Conservation (phyloP, 2,329 filamentous ascomycete species). For the Colletotrichum truncatum region DNA sequence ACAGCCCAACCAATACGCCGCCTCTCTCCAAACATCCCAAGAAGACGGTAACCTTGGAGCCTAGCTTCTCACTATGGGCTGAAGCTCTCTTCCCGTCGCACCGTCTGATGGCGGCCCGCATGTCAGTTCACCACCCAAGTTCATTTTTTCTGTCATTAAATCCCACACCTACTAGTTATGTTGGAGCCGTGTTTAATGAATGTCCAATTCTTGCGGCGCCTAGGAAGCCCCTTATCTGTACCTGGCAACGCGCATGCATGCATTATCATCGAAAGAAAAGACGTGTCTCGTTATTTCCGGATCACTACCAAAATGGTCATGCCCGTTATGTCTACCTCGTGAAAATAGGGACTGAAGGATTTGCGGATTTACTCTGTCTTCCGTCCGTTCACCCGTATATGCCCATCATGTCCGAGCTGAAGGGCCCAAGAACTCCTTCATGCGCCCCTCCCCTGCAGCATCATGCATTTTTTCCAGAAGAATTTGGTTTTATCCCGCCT, state of each 20-base stretch:
- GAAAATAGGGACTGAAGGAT: slow-evolving; percentile 1
- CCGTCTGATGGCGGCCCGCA: slow-evolving; percentile 12
- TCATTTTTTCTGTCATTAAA: background rate
- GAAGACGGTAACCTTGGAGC: background rate
- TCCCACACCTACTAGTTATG: too few species aligned
- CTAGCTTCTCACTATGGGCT: background rate
- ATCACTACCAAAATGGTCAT: background rate
- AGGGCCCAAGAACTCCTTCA: slow-evolving; percentile 25
- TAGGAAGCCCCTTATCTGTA: background rate
- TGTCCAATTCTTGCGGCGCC: background rate
- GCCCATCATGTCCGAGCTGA: slow-evolving; percentile 22
- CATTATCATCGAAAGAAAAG: background rate
- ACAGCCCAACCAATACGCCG: too few species aligned
- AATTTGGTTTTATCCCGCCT: slow-evolving; percentile 2
- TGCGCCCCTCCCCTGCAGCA: slow-evolving; percentile 13
- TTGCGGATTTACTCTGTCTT: slow-evolving; percentile 2
- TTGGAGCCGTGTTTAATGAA: too few species aligned
- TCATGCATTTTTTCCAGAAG: slow-evolving; percentile 24
- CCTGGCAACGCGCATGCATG: background rate
- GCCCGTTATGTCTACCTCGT: slow-evolving; percentile 10
- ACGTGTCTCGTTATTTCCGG: slow-evolving; percentile 9
- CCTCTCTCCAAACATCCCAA: background rate
- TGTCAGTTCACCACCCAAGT: slow-evolving; percentile 8
- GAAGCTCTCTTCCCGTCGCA: background rate
- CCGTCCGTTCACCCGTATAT: slow-evolving; percentile 19